phyloP scores from a whole-genome alignment of 208 protist genomes.

The Naegleria gruberi region DNA sequence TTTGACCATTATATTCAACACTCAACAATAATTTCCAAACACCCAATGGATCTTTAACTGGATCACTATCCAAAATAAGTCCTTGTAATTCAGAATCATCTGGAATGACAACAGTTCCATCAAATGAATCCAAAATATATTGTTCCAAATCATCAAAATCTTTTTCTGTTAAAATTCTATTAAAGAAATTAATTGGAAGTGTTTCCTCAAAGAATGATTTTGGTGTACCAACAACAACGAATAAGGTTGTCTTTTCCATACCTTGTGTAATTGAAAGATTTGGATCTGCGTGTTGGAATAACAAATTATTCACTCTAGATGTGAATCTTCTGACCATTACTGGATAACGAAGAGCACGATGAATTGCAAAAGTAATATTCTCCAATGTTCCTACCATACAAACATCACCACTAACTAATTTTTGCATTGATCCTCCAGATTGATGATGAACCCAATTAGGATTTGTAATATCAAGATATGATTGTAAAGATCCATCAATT shows the following conservation, averaged over 20 bases:
- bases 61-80: neutral
- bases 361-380: neutral
- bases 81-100: neutral
- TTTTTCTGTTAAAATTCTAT: neutral
- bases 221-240: neutral
- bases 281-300: neutral
- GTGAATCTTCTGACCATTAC: slow-evolving; percentile 2
- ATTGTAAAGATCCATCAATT: neutral
- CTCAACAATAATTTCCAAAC: neutral
- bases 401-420: slow-evolving; percentile 1
- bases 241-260: neutral
- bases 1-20: neutral
- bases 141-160: neutral
- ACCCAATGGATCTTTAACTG: neutral
- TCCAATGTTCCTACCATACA: neutral
- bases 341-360: neutral
- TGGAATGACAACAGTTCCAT: neutral
- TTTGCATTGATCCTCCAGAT: neutral
- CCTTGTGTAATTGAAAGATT: neutral
- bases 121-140: neutral
- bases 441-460: neutral
- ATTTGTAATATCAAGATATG: neutral
- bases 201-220: neutral
- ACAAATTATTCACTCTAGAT: neutral
- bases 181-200: neutral